Conservation (phyloP, 176 grass and related monocot genomes). For the Thinopyrum elongatum region DNA sequence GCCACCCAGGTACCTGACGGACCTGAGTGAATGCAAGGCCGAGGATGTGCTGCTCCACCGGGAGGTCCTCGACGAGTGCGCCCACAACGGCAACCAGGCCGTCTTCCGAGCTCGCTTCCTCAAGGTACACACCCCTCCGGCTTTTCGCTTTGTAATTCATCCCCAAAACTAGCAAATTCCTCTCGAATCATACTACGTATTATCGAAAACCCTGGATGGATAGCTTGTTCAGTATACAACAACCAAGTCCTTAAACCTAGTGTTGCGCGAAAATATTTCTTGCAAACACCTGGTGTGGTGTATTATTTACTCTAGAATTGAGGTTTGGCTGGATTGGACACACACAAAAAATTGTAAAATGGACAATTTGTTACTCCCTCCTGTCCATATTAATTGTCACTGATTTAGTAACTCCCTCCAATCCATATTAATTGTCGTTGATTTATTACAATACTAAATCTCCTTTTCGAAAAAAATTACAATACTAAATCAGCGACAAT, state of each 20-base stretch:
- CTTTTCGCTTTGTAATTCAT: background rate
- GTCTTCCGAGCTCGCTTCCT: conserved; percentile 67
- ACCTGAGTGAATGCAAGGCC: conserved; percentile 43
- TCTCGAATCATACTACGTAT: background rate
- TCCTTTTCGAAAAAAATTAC: too few species aligned
- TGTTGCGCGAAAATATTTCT: background rate
- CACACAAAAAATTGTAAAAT: too few species aligned
- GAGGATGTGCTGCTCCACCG: conserved; percentile 78
- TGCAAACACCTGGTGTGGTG: background rate
- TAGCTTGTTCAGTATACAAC: background rate
- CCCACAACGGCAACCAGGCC: conserved; percentile 41
- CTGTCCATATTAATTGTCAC: too few species aligned
- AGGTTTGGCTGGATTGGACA: background rate
- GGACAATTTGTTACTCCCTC: too few species aligned
- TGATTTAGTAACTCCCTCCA: too few species aligned
- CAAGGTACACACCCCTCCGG: conserved; percentile 28
- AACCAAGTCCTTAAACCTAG: background rate
- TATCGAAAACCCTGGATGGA: background rate
- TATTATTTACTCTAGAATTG: background rate
- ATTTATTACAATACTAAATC: too few species aligned
- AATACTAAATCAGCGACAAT: too few species aligned
- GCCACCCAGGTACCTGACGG: conserved; percentile 54
- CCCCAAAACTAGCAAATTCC: background rate
- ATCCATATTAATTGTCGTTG: too few species aligned
- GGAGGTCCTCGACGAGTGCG: conserved; percentile 54